These are phyloP conservation scores for Mollisia scopiformis DNA, from an alignment of 2,329 filamentous ascomycete genomes.

Conservation along the genomic window DNA sequence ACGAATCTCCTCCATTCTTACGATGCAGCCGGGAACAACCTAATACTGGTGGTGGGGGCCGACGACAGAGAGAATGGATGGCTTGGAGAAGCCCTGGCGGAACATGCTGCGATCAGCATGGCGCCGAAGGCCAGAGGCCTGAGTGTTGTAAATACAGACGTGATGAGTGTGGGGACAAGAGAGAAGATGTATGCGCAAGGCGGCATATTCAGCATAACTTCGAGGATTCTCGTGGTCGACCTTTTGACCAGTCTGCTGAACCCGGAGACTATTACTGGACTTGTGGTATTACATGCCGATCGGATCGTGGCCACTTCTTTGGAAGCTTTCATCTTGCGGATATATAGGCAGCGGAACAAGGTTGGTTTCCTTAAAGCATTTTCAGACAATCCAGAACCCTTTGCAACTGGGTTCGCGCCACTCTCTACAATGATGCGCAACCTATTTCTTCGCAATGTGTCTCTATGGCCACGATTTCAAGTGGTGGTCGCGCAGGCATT, in stretches of 20 bases:
- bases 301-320: slow-evolving; percentile 82
- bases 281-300: slow-evolving; percentile 88
- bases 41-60: slow-evolving; percentile 86
- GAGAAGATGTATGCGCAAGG: slow-evolving; percentile 91
- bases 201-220: slow-evolving; percentile 95
- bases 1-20: slow-evolving; percentile 98
- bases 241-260: slow-evolving; percentile 82
- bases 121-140: slow-evolving; percentile 81
- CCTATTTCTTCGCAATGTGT: slow-evolving; percentile 84
- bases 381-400: slow-evolving; percentile 89
- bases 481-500: slow-evolving; percentile 85
- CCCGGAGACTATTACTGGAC: slow-evolving; percentile 82
- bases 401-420: slow-evolving; percentile 85
- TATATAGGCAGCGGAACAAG: slow-evolving; percentile 95
- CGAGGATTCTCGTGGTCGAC: slow-evolving; percentile 92
- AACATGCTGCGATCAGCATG: slow-evolving; percentile 90
- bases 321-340: slow-evolving; percentile 92
- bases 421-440: slow-evolving; percentile 90
- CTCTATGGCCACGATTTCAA: slow-evolving; percentile 93
- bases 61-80: slow-evolving; percentile 93
- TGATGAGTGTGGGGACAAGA: slow-evolving; percentile 81
- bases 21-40: slow-evolving; percentile 91
- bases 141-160: slow-evolving; percentile 91
- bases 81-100: slow-evolving; percentile 94
- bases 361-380: slow-evolving; percentile 93